phyloP scores from a whole-genome alignment of 2,329 filamentous ascomycete species.

The Raffaelea deltoideospora region DNA sequence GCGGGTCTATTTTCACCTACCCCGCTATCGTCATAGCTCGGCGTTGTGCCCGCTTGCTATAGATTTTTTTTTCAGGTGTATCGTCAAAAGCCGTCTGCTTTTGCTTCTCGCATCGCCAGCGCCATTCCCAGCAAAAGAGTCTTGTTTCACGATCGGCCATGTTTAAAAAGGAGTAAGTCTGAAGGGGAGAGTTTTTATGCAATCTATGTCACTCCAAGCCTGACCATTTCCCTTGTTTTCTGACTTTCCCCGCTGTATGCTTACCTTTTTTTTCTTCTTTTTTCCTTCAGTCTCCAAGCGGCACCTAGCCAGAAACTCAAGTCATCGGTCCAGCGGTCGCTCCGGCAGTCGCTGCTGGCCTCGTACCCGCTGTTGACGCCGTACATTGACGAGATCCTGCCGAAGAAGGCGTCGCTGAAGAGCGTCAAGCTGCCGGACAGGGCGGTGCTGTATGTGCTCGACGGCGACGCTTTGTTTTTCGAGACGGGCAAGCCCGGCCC shows the following conservation, averaged over 20 bases:
- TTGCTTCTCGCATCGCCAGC: too few relatives aligned
- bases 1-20: too few relatives aligned
- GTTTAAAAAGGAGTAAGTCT: conserved; percentile 82
- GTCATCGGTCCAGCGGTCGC: conserved; percentile 78
- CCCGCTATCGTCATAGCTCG: too few relatives aligned
- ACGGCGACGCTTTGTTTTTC: conserved; percentile 72
- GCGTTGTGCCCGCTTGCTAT: too few relatives aligned
- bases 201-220: too few relatives aligned
- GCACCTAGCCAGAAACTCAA: conserved; percentile 92
- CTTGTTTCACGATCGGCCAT: too few relatives aligned
- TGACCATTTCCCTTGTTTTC: neutral
- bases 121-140: too few relatives aligned
- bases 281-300: conserved; percentile 35
- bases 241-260: neutral
- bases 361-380: conserved; percentile 77
- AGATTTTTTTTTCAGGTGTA: too few relatives aligned
- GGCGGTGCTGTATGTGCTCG: conserved; percentile 74
- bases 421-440: conserved; percentile 88
- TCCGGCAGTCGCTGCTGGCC: conserved; percentile 68
- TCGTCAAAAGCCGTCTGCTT: too few relatives aligned
- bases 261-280: neutral
- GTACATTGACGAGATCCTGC: conserved; percentile 84
- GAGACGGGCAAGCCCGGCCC: conserved; percentile 44
- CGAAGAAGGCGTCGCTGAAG: conserved; percentile 84
- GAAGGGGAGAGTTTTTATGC: too few relatives aligned